Conservation (phyloP, 2,329 filamentous ascomycete genomes). For the Penicillium sp. region DNA sequence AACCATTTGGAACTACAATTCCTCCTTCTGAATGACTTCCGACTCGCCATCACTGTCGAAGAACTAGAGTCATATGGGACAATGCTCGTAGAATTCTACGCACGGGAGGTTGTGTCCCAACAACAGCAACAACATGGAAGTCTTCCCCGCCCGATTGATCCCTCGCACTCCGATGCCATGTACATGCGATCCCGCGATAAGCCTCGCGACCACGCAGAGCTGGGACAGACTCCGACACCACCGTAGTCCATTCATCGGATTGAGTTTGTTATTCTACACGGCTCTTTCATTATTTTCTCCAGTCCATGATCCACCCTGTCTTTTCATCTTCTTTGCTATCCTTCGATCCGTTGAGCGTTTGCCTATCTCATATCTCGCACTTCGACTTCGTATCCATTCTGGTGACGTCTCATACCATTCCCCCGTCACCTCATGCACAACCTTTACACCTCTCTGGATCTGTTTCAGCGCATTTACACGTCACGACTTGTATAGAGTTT, state of each 20-base stretch:
- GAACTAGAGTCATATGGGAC: slow-evolving; percentile 96
- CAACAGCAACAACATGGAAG: slow-evolving; percentile 24
- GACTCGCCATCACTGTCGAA: slow-evolving; percentile 87
- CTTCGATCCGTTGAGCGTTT: slow-evolving; percentile 6
- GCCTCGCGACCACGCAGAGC: slow-evolving; percentile 19
- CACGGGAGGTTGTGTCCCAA: slow-evolving; percentile 76
- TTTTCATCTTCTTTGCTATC: background rate
- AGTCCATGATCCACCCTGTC: background rate
- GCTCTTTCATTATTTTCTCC: background rate
- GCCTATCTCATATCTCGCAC: slow-evolving; percentile 1
- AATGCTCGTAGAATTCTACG: slow-evolving; percentile 98
- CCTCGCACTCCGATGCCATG: slow-evolving; percentile 27
- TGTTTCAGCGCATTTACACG: slow-evolving; percentile 18
- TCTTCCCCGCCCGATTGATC: slow-evolving; percentile 18
- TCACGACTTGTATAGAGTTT: slow-evolving; percentile 25
- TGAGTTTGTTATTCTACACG: background rate
- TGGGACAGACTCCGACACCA: slow-evolving; percentile 35
- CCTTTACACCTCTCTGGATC: slow-evolving; percentile 7
- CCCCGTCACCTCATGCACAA: background rate
- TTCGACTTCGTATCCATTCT: slow-evolving; percentile 6
- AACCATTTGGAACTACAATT: slow-evolving; percentile 98
- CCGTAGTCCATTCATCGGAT: slow-evolving; percentile 18
- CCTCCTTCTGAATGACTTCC: slow-evolving; percentile 90
- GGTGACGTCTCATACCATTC: slow-evolving; percentile 18
- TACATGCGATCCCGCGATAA: slow-evolving; percentile 33